These are phyloP conservation scores for Candida quercuum DNA, from an alignment of 805 yeast species.

Conservation along the genomic window DNA sequence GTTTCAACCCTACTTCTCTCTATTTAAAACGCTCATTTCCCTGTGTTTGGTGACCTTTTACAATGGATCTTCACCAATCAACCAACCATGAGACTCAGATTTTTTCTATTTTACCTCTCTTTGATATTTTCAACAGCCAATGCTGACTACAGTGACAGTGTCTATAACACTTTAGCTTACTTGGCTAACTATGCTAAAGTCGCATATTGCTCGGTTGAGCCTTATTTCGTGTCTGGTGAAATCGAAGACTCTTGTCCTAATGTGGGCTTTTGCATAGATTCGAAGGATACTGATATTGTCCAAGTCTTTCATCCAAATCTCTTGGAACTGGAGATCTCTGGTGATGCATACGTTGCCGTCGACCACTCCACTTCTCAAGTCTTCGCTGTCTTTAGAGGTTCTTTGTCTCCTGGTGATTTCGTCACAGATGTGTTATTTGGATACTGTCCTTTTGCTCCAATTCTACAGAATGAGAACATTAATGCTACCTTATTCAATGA, in stretches of 20 bases:
- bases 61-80: too few species aligned
- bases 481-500: neutral
- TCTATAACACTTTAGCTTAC: slow-evolving; percentile 10
- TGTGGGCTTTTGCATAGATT: slow-evolving; percentile 12
- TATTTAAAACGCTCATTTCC: too few species aligned
- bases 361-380: slow-evolving; percentile 41
- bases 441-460: slow-evolving; percentile 44
- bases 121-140: too few species aligned
- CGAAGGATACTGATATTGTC: slow-evolving; percentile 3
- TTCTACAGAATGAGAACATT: slow-evolving; percentile 20
- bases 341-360: slow-evolving; percentile 50
- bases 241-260: slow-evolving; percentile 12
- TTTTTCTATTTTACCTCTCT: too few species aligned
- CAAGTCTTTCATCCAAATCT: slow-evolving; percentile 10
- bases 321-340: slow-evolving; percentile 34
- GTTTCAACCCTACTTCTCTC: too few species aligned
- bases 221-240: slow-evolving; percentile 5
- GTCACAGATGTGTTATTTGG: slow-evolving; percentile 46
- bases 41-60: too few species aligned
- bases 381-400: slow-evolving; percentile 56
- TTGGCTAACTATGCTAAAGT: slow-evolving; percentile 15
- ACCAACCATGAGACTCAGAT: neutral
- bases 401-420: slow-evolving; percentile 59
- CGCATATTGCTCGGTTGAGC: slow-evolving; percentile 15
- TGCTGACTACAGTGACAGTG: slow-evolving; percentile 3